Conservation (phyloP, 331 rosid genomes). For the Acacia concinna region DNA sequence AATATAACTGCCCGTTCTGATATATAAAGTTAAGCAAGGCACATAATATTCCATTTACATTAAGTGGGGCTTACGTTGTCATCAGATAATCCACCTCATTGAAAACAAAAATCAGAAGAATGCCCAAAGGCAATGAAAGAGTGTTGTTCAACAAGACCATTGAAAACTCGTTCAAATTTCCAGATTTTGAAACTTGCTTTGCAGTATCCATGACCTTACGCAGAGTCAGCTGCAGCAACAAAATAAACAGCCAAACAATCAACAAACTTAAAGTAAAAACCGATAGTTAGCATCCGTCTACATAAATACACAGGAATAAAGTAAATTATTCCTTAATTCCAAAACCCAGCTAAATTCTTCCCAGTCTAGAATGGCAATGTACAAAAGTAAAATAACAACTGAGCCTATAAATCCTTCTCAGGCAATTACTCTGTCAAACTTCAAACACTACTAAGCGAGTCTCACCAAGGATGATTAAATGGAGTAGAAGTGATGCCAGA, state of each 20-base stretch:
- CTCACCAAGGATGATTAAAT: neutral
- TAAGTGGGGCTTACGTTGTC: conserved; percentile 65
- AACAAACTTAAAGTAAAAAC: conserved; percentile 28
- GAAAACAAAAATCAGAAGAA: conserved; percentile 71
- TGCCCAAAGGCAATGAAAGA: conserved; percentile 94
- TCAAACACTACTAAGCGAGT: neutral
- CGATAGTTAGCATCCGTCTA: conserved; percentile 5
- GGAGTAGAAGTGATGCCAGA: neutral
- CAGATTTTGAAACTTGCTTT: conserved; percentile 81
- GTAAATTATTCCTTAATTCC: neutral
- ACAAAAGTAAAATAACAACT: neutral
- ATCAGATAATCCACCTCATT: conserved; percentile 88
- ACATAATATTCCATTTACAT: conserved; percentile 19
- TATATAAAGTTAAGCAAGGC: conserved; percentile 14
- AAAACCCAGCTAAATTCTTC: neutral
- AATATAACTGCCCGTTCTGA: neutral
- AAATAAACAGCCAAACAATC: conserved; percentile 36
- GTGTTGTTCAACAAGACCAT: conserved; percentile 97
- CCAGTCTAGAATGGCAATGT: neutral
- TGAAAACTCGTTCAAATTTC: conserved; percentile 89
- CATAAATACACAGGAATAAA: neutral
- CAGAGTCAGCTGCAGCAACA: conserved; percentile 74
- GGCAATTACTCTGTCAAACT: neutral
- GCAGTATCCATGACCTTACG: conserved; percentile 98
- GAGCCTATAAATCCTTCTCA: neutral